Conservation (phyloP, 176 grass and related monocot species). For the Stipa capillata region DNA sequence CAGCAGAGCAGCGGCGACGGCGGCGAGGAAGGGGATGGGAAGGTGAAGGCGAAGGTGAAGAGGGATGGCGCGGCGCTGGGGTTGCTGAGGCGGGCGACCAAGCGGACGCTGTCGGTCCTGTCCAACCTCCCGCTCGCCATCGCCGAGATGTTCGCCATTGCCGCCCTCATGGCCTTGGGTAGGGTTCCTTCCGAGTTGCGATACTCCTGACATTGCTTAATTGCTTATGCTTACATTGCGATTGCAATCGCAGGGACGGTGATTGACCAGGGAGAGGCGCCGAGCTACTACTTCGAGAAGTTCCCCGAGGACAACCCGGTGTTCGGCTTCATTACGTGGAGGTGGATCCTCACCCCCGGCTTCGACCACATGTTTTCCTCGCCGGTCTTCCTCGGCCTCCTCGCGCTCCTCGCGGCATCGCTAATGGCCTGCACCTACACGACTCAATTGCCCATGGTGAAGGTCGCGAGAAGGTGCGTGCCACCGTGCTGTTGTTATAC, state of each 20-base stretch:
- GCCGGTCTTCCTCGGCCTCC: slow-evolving; percentile 77
- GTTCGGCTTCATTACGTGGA: slow-evolving; percentile 81
- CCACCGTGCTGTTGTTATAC: no score
- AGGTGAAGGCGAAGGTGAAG: neutral
- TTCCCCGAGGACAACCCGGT: slow-evolving; percentile 78
- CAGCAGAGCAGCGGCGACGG: neutral
- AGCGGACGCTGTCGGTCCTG: slow-evolving; percentile 46
- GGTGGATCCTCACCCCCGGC: slow-evolving; percentile 83
- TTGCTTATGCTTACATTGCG: neutral
- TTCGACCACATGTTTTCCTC: slow-evolving; percentile 98
- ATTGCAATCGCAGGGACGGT: slow-evolving; percentile 47
- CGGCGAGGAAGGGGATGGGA: neutral
- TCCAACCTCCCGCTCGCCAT: slow-evolving; percentile 88
- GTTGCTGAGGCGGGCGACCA: slow-evolving; percentile 39
- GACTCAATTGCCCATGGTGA: slow-evolving; percentile 88
- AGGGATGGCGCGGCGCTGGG: slow-evolving; percentile 12
- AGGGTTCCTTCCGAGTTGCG: neutral
- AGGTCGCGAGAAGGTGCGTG: slow-evolving; percentile 90
- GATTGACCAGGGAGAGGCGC: slow-evolving; percentile 77
- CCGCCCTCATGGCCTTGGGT: slow-evolving; percentile 81
- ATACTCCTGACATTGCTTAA: neutral
- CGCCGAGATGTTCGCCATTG: slow-evolving; percentile 74
- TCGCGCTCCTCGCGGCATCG: slow-evolving; percentile 68
- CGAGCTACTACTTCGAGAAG: slow-evolving; percentile 74
- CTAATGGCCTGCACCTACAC: slow-evolving; percentile 97